Evolutionary conservation across 768 basidiomycete species (phyloP).

Genomic region (Russula lepida): DNA sequence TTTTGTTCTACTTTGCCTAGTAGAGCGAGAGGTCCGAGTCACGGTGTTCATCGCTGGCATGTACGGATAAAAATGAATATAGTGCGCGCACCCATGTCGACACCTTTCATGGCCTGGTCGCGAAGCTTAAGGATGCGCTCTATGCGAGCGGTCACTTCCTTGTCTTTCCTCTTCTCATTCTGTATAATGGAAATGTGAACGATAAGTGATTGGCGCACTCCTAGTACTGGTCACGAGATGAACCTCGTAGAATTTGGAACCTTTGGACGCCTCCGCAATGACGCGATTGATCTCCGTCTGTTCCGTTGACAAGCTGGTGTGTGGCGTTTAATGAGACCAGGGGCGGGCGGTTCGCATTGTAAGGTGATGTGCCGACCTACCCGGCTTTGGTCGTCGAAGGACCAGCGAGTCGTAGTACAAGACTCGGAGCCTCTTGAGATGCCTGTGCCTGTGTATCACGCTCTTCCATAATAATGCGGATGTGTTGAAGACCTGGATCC

Average conservation of each 20-base stretch:
- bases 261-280: constrained; percentile 86
- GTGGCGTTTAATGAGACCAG: background rate
- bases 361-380: constrained; percentile 33
- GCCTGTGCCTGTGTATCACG: constrained; percentile 27
- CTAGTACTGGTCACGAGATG: constrained; percentile 16
- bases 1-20: constrained; percentile 51
- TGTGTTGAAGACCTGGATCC: no score
- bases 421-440: constrained; percentile 60
- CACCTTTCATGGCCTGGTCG: constrained; percentile 47
- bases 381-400: constrained; percentile 88
- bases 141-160: constrained; percentile 73
- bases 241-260: constrained; percentile 87
- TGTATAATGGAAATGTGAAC: constrained; percentile 25
- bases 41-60: background rate
- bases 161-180: constrained; percentile 89
- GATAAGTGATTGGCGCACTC: background rate
- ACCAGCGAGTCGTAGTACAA: constrained; percentile 75
- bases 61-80: background rate
- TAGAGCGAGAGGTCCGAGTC: background rate
- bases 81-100: constrained; percentile 43
- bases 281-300: constrained; percentile 80
- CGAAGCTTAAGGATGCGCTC: constrained; percentile 55
- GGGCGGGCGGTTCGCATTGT: background rate
- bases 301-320: constrained; percentile 54
- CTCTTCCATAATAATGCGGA: background rate